phyloP scores from a whole-genome alignment of 2,329 filamentous ascomycete genomes.

The Talaromyces sp. region DNA sequence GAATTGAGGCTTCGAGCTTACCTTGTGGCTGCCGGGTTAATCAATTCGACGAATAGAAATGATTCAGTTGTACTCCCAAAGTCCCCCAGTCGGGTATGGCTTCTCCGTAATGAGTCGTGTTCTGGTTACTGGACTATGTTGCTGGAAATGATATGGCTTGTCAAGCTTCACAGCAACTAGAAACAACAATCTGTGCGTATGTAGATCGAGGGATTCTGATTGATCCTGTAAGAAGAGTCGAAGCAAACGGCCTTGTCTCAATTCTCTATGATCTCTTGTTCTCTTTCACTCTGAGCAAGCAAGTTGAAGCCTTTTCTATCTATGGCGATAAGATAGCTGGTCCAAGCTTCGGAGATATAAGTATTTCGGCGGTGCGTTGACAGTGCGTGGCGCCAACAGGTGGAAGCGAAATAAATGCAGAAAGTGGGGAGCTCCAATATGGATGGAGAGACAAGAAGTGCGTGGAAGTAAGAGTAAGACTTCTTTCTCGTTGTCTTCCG shows the following conservation, averaged over 20 bases:
- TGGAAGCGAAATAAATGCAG: neutral
- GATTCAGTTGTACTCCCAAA: too few relatives aligned
- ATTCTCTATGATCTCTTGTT: neutral
- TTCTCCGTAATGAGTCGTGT: neutral
- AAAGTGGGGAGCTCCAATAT: neutral
- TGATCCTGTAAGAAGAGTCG: neutral
- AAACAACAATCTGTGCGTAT: neutral
- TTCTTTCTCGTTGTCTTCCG: conserved; percentile 3
- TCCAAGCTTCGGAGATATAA: neutral
- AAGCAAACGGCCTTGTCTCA: neutral
- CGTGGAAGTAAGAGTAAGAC: conserved; percentile 8
- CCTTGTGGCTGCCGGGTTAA: neutral
- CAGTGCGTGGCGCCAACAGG: conserved; percentile 3
- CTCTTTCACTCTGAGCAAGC: neutral
- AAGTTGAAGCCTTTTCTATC: neutral
- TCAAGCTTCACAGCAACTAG: neutral
- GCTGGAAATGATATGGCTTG: neutral
- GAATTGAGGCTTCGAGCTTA: conserved; percentile 8
- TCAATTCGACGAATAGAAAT: neutral
- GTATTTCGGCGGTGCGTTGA: neutral
- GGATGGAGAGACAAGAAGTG: neutral
- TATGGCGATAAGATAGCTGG: neutral
- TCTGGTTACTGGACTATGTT: neutral
- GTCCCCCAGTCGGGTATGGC: too few relatives aligned
- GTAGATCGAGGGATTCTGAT: neutral